Conservation (phyloP, 1,139 yeast genomes). For the Candida sanyaensis region DNA sequence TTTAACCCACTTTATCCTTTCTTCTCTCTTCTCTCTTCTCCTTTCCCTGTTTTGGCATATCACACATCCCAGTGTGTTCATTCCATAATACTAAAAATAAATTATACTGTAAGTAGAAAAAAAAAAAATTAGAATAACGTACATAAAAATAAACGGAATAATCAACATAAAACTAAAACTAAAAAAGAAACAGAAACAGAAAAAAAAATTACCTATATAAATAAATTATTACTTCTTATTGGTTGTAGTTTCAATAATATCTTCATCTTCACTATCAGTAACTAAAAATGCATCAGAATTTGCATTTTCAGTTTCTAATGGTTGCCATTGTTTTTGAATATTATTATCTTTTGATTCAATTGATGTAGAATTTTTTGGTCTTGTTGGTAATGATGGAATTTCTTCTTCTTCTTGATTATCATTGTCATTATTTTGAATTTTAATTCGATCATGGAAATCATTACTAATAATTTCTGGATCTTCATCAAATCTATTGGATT, state of each 20-base stretch:
- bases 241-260: constrained; percentile 8
- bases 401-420: constrained; percentile 17
- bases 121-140: no score
- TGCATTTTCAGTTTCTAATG: constrained; percentile 54
- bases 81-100: no score
- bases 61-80: no score
- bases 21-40: no score
- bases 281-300: constrained; percentile 74
- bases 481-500: constrained; percentile 47
- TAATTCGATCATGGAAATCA: constrained; percentile 58
- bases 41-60: no score
- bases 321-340: constrained; percentile 56
- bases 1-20: no score
- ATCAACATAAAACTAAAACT: background rate
- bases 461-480: constrained; percentile 54
- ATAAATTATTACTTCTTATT: background rate
- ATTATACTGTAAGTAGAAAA: no score
- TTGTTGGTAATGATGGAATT: constrained; percentile 44
- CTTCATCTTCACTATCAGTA: constrained; percentile 69
- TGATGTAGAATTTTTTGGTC: constrained; percentile 13
- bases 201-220: no score
- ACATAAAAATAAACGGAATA: background rate
- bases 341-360: constrained; percentile 15
- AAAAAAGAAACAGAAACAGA: no score
- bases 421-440: constrained; percentile 46